phyloP scores from a whole-genome alignment of 805 yeast species.

The Ogataea henricii region DNA sequence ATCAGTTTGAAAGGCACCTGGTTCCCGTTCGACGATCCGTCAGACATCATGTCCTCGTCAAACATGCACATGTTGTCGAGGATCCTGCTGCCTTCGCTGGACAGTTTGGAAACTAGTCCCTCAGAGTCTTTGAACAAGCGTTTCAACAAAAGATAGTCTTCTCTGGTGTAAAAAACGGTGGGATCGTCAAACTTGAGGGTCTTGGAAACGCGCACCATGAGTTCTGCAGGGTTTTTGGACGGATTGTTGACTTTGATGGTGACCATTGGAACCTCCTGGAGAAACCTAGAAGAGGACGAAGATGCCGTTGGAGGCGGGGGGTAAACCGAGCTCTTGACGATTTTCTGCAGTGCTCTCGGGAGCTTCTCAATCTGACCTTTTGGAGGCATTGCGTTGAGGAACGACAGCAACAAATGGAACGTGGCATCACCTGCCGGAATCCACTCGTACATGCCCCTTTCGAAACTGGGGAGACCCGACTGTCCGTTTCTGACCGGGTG shows the following conservation, averaged over 20 bases:
- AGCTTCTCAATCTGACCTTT: constrained; percentile 55
- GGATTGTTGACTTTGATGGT: constrained; percentile 42
- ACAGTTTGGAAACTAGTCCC: constrained; percentile 62
- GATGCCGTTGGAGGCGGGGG: constrained; percentile 61
- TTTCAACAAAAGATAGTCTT: constrained; percentile 74
- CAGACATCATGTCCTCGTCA: constrained; percentile 39
- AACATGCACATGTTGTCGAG: constrained; percentile 40
- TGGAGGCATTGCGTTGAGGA: constrained; percentile 73
- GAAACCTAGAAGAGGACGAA: constrained; percentile 25
- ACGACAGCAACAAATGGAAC: constrained; percentile 76
- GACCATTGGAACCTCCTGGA: constrained; percentile 40
- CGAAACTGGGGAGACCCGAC: constrained; percentile 50
- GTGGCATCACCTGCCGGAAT: constrained; percentile 81
- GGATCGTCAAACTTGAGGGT: constrained; percentile 70
- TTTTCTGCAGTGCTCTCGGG: constrained; percentile 66
- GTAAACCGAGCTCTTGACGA: constrained; percentile 65
- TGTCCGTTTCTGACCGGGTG: constrained; percentile 32
- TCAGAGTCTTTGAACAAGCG: constrained; percentile 62
- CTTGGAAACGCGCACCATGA: constrained; percentile 58
- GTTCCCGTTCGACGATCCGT: constrained; percentile 37
- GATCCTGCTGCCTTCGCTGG: constrained; percentile 71
- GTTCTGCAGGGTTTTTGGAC: constrained; percentile 54
- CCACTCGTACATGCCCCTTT: constrained; percentile 77
- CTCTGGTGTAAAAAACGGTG: constrained; percentile 68
- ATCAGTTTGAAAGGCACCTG: constrained; percentile 31